Evolutionary conservation across 2,329 filamentous ascomycete genomes (phyloP).

Genomic region (Boeremia exigua): DNA sequence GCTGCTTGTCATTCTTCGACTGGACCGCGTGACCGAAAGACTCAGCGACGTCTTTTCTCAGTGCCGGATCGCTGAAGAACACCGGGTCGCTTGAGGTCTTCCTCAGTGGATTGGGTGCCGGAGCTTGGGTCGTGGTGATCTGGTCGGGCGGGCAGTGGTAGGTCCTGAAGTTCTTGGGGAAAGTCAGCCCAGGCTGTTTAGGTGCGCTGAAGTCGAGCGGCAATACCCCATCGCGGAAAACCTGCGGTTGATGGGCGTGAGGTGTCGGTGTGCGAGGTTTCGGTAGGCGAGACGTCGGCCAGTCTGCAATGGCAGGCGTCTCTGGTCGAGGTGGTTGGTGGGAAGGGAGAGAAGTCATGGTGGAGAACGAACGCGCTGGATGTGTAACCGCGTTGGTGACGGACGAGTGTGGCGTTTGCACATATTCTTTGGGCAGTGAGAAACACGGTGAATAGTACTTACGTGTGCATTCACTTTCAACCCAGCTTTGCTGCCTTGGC

Average conservation of each 20-base stretch:
- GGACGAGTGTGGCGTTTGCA: neutral
- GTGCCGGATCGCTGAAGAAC: constrained; percentile 43
- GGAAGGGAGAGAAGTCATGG: neutral
- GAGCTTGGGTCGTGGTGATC: constrained; percentile 23
- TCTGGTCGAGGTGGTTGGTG: neutral
- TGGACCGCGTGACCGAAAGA: constrained; percentile 62
- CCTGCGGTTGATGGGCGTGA: neutral
- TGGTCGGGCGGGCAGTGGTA: constrained; percentile 4
- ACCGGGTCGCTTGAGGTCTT: constrained; percentile 67
- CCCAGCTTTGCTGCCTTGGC: constrained; percentile 55
- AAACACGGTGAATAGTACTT: constrained; percentile 68
- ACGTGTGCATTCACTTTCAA: constrained; percentile 80
- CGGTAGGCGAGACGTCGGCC: neutral
- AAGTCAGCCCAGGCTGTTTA: constrained; percentile 42
- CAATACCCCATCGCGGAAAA: neutral
- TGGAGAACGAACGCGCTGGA: neutral
- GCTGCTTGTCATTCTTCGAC: constrained; percentile 73
- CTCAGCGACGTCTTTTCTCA: constrained; percentile 13
- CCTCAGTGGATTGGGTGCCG: constrained; percentile 32
- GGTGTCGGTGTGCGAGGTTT: neutral
- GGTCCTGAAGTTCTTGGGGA: constrained; percentile 2
- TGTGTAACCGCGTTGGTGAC: neutral
- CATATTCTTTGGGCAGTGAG: constrained; percentile 58
- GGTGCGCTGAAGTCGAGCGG: constrained; percentile 53
- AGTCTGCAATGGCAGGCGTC: neutral